Evolutionary conservation across 2,329 filamentous ascomycete genomes (phyloP), one percentile per base, ranked within the genome.

Genomic region (Curvularia verruculosa): DNA sequence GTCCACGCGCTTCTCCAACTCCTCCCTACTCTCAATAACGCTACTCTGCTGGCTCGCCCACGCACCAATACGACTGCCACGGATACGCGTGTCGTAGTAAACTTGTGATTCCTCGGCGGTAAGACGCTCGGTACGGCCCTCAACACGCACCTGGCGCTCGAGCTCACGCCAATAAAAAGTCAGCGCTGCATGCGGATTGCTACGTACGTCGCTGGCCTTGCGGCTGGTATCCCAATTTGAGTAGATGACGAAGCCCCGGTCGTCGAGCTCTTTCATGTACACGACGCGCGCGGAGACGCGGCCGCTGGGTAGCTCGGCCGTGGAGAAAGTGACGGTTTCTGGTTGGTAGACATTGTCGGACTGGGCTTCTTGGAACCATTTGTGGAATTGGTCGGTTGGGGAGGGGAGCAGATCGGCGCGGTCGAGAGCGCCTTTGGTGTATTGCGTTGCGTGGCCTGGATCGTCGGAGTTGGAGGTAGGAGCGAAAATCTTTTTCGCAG

Each of bases 201-300:
- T 82, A 21, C 80, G 82, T 6, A 95, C 79, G 74, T 96, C 91
- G 48, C 78, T 71, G 0, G 87, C 85, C 80, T 88, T 87, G 26
- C 84, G 79, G 57, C 87, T 91, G 0, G 90, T 95, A 58, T 87
- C 92, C 81, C 93, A 94, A 77, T 99, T 99, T 71, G 87, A 90
- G 82, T 98, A 99, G 47, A 99, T 83, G 41, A 98, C 92, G 78
- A 96, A 99, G 15, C 93, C 92, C 19, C 75, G 78, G 5, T 82
- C 77, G 76, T 98, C 93, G 23, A 98, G 86, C 81, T 98, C 95
- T 79, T 99, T 99, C 65, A 99, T 84, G 79, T 98, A 99, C 36
- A 99, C 92, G 66, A 92, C 84, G 57, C 95, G 91, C 3, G 91
- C 88, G 45, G 87, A 92, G 19, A 98, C 90, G 45, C 90, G 88